phyloP scores from a whole-genome alignment of 2,329 filamentous ascomycete species.

The Lasiodiplodia gonubiensis region DNA sequence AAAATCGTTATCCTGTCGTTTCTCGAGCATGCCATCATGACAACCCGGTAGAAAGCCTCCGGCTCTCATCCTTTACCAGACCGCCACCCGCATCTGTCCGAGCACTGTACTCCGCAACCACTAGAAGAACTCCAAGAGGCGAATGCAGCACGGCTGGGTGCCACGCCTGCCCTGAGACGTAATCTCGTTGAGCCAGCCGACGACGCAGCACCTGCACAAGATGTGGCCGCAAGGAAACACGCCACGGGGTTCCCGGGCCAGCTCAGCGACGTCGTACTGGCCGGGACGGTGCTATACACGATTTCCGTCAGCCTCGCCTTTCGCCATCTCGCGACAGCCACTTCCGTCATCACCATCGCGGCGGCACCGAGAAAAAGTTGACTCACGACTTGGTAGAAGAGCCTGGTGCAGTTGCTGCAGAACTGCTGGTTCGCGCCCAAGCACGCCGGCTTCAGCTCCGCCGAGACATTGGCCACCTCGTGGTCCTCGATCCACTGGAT shows the following conservation, averaged over 20 bases:
- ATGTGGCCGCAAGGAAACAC: neutral
- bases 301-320: neutral
- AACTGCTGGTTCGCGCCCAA: neutral
- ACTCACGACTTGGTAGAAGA: neutral
- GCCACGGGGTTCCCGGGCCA: neutral
- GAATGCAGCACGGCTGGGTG: constrained; percentile 1
- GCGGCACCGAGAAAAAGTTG: neutral
- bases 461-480: neutral
- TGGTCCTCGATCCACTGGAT: constrained; percentile 14
- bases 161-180: neutral
- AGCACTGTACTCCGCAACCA: no score
- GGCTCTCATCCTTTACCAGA: no score
- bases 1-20: no score
- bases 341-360: no score
- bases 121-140: neutral
- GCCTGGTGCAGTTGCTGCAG: neutral
- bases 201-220: constrained; percentile 3
- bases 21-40: no score
- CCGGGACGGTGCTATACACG: neutral
- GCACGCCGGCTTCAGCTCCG: neutral
- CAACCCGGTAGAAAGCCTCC: no score
- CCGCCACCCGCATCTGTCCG: no score
- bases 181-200: neutral
- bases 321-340: no score
- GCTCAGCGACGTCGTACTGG: no score